phyloP scores from a whole-genome alignment of 164 flowering plant genomes.

The Cinnamomum micranthum region DNA sequence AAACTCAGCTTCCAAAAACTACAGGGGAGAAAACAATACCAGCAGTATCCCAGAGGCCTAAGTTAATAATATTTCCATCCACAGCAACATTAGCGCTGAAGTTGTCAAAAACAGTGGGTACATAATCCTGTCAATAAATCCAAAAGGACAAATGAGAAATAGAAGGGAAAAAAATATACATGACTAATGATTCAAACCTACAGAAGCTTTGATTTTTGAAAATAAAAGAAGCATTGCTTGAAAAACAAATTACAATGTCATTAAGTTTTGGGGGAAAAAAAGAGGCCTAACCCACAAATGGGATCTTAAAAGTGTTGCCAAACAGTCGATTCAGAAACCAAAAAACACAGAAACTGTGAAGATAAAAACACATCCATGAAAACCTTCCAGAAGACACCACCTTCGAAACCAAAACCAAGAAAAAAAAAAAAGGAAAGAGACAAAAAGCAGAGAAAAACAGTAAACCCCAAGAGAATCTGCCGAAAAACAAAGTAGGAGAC shows the following conservation, averaged over 20 bases:
- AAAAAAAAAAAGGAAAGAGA: too few relatives aligned
- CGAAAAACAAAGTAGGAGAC: not conserved
- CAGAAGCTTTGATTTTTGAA: not conserved
- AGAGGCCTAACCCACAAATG: not conserved
- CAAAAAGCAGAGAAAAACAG: not conserved
- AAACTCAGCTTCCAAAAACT: not conserved
- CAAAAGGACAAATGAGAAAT: not conserved
- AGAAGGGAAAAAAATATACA: not conserved
- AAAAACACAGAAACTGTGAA: not conserved
- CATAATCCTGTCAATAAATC: slow-evolving; percentile 62
- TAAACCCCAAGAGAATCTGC: not conserved
- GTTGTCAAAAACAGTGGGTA: slow-evolving; percentile 96
- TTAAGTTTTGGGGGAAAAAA: not conserved
- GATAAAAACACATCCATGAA: not conserved
- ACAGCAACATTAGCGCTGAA: slow-evolving; percentile 97
- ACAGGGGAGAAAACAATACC: slow-evolving; percentile 37
- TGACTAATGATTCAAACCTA: not conserved
- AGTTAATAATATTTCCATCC: slow-evolving; percentile 92
- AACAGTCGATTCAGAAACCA: not conserved
- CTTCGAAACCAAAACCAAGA: too few relatives aligned
- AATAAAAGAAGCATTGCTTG: not conserved
- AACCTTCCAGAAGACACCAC: too few relatives aligned
- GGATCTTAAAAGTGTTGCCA: not conserved
- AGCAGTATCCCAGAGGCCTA: slow-evolving; percentile 99
- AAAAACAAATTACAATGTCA: not conserved